Evolutionary conservation across 2,329 filamentous ascomycete genomes (phyloP), one percentile per base, ranked within the genome.

Genomic region (Fusarium tupiense): DNA sequence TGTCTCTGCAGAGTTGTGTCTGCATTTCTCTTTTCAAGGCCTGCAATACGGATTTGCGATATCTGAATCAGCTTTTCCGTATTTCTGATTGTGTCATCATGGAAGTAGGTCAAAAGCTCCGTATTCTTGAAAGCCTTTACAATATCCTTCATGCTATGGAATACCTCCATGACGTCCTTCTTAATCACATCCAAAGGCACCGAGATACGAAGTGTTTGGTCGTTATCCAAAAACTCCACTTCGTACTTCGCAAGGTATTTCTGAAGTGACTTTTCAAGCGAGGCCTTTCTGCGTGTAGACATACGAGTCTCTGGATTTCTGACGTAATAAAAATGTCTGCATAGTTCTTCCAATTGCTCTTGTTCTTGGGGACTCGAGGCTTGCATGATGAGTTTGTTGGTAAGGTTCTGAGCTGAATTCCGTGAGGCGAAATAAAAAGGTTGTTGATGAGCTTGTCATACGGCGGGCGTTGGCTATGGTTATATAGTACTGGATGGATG

Each of bases 21-120:
- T 2, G 46, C 2, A 22, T n/a, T 17, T 17, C 14, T 31, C 7
- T 10, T 13, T 17, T 31, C 4, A 16, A 50, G 20, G 14, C 14
- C 20, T n/a, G 22, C 12, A 12, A 31, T 16, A 17, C 20, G 29
- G 14, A 31, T 9, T 19, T 31, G 4, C 22, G 20, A 17, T 8
- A 13, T 12, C 10, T 17, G 0, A 2, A 31, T 10, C 7, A 17
- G 0, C 0, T 31, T n/a, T 50, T 17, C 16, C 7, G 8, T 3
- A 4, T 31, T 4, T 14, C 31, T 8, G 20, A 31, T 50, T 2
- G 10, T 0, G 11, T 31, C 20, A 12, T 4, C 14, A 1, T 10
- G 29, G 14, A 31, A 50, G 29, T 31, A 50, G 14, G 10, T 24
- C 11, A 13, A 52, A 24, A 52, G 16, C 29, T 8, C 12, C 16